Percentiles rank a stretch among this genome's conserved stretches.
Conservation (phyloP, 805 yeast species). For the Kodamaea jinghongensis region DNA sequence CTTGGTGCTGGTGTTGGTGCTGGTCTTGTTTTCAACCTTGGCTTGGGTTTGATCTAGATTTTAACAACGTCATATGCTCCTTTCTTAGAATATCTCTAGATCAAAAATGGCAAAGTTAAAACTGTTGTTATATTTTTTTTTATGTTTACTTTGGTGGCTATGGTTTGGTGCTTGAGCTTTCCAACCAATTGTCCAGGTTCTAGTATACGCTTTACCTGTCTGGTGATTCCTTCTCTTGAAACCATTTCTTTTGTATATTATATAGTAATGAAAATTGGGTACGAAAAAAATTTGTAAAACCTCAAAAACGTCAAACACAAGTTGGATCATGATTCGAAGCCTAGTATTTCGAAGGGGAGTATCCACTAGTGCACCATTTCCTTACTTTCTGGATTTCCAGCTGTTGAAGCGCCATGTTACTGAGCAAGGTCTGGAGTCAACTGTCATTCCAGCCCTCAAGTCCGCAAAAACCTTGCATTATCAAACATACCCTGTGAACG, state of each 20-base stretch:
- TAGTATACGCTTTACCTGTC: no score
- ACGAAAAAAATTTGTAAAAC: not conserved
- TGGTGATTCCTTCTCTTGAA: not conserved
- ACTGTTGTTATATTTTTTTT: no score
- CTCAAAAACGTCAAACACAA: not conserved
- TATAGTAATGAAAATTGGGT: constrained; percentile 3
- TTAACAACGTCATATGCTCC: no score
- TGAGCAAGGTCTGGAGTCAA: constrained; percentile 2
- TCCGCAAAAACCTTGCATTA: constrained; percentile 22
- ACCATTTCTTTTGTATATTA: constrained; percentile 2
- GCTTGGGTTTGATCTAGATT: constrained; percentile 9
- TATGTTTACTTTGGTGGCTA: no score
- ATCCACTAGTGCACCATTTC: constrained; percentile 8
- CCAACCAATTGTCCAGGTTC: no score
- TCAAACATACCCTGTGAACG: constrained; percentile 16
- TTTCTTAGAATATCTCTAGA: no score
- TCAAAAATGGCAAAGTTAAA: no score
- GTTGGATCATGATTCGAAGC: not conserved
- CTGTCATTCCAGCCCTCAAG: constrained; percentile 19
- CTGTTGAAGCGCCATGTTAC: constrained; percentile 7
- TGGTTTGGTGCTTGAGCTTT: no score
- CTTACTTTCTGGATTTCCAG: constrained; percentile 12
- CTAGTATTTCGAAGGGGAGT: not conserved
- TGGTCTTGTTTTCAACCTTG: constrained; percentile 8
- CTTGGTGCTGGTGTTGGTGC: constrained; percentile 2